Base-by-base conservation (phyloP, 2,329 filamentous ascomycete species). In the Trichoderma polysporum region DNA sequence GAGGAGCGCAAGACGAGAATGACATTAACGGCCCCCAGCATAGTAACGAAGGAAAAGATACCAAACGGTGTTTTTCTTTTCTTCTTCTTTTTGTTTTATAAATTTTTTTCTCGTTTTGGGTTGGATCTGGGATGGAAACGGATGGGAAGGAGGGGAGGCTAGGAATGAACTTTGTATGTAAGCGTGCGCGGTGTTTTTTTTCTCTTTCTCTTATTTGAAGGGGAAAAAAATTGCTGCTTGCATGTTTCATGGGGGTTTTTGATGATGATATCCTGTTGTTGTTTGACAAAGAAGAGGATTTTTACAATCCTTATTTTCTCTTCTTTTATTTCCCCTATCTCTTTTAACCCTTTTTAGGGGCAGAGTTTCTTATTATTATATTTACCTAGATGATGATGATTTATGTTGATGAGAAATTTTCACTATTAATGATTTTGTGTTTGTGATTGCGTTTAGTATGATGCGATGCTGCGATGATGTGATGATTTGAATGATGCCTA, bases 371-470 rank as follows among this genome's bases (percentile, higher is more conserved):
- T 59, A 35, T 17, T 45, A 4, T 45, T 45, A 45, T 19, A 50
- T 52, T 52, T 61, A n/a, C n/a, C n/a, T n/a, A 50, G 59, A 62
- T 62, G 59, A 62, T 53, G 59, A 62, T 53, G 47, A 52, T 62
- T 53, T 52, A 61, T 52, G 58, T 29, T 66, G 47, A 61, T 50
- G 58, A 61, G 31, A 50, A 33, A 22, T n/a, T 52, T 52, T 37
- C 19, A 52, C 8, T 27, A n/a, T n/a, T 19, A 39, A 25, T 57
- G 19, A 17, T 25, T 37, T 39, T 22, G 7, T 2, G 31, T 19
- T 17, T 37, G n/a, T 12, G 27, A 9, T 39, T 4, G 15, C 22
- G 9, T n/a, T 50, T 50, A 4, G 9, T 22, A 8, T 50, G 7
- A 7, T 5, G 22, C n/a, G n/a, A n/a, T n/a, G n/a, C n/a, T n/a